Evolutionary conservation across 768 basidiomycete genomes (phyloP).

Genomic region (Pleurotus platypus): DNA sequence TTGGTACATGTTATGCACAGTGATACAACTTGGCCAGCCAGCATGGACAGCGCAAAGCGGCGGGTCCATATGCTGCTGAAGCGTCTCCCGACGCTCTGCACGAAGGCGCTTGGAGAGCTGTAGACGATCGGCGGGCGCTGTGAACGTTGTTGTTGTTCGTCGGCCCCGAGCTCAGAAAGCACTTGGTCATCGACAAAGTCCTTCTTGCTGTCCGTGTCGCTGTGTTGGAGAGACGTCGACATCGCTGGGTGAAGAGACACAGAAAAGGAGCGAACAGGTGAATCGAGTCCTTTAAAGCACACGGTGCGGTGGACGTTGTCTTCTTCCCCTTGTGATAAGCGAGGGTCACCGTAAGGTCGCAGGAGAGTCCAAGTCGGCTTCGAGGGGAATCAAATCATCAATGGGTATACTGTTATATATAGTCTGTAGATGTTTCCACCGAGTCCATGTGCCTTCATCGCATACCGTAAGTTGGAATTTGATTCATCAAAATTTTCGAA

Average conservation of each 20-base stretch:
- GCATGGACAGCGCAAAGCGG: constrained; percentile 62
- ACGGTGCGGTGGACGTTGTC: background rate
- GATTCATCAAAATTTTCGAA: too few relatives aligned
- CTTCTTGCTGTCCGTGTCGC: constrained; percentile 6
- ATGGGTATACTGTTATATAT: background rate
- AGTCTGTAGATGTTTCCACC: background rate
- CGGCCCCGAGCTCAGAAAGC: constrained; percentile 10
- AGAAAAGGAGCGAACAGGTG: constrained; percentile 10
- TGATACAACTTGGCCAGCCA: constrained; percentile 82
- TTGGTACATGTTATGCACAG: constrained; percentile 89
- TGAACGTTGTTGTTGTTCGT: background rate
- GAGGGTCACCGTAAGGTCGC: background rate
- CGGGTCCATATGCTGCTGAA: constrained; percentile 79
- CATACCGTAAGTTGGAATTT: background rate
- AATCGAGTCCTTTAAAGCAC: background rate
- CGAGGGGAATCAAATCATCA: background rate
- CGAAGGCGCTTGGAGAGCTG: constrained; percentile 54
- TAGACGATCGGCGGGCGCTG: constrained; percentile 64
- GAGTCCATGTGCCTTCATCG: background rate
- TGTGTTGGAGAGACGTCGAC: background rate
- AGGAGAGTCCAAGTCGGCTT: background rate
- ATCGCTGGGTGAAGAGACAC: constrained; percentile 7
- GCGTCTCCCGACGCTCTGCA: constrained; percentile 48
- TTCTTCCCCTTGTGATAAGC: constrained; percentile 4
- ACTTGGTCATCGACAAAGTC: constrained; percentile 12